Base-by-base conservation (phyloP, 305 asterid genomes). In the Plantago coronopus region DNA sequence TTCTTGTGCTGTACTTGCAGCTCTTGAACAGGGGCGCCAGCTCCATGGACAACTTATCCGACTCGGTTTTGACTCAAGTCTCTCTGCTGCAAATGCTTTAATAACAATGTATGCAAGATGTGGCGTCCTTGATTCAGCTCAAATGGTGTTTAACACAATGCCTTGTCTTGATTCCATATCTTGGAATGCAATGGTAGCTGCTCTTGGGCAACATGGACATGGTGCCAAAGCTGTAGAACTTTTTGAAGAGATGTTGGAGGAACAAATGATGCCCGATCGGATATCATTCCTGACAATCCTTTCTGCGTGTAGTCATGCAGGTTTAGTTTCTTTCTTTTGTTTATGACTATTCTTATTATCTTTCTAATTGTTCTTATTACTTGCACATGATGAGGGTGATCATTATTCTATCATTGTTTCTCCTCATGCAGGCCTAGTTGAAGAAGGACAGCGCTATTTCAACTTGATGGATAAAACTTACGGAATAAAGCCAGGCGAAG, bases 181-280 rank as follows among this genome's bases (percentile, higher is more conserved):
- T 63, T 90, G 97, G 96, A 90, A 90, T 72, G 96, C 97, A 17
- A 87, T 90, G 87, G 78, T 90, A 62, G 89, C 97, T 22, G 97
- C 96, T 49, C 73, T 85, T 20, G 97, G 95, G 37, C 97, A 87
- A 51, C 96, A 90, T 62, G 96, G 97, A 31, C 88, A 75, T 55
- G 96, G 96, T 48, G 67, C 49, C 23, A 56, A 66, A 64, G 96
- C 97, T 6, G 66, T 85, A n/a, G 62, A 69, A 50, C 85, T 83
- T 49, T 90, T 76, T 43, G 85, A 85, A 70, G 81, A 76, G 70
- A 87, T 90, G 97, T 66, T 90, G 73, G 71, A 72, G 51, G 91
- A 90, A 68, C 48, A 71, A 27, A 83, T 87, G 63, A 50, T 63
- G 67, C 97, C 97, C 12, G 97, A 90, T 68, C 75, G 90, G 63